Base-by-base conservation (phyloP, 2,329 filamentous ascomycete genomes). In the Monascus ruber region DNA sequence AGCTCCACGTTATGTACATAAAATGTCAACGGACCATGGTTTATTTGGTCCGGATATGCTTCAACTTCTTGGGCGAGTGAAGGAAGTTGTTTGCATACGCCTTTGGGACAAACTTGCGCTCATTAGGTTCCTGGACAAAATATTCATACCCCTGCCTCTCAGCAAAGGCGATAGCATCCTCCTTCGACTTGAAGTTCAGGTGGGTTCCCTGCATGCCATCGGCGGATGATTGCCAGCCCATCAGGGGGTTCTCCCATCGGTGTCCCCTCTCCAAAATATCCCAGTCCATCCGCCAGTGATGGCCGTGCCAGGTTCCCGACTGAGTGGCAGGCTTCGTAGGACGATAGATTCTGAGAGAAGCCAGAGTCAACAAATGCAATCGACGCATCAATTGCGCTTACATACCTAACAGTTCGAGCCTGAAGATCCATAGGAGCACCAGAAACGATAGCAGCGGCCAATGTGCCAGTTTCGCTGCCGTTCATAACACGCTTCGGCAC, bases 61-160 rank as follows among this genome's bases (percentile, higher is more conserved):
- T 96, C 62, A 96, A 71, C 76, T 89, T 91, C 65, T 77, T 81
- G 8, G 83, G 70, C 46, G 79, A 79, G 70, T 93, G 88, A 47
- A 88, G 60, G 66, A 96, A 98, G 71, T 96, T 94, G 67, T 94
- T 93, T 44, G 91, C 89, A 63, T 98, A 98, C 7, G 85, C 83
- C 77, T 98, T 98, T 44, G 87, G 85, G 10, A 79, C 70, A 54
- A 95, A 81, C 58, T 81, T 83, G 59, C 91, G 79, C 65, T 79
- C 77, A 58, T 95, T 93, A 29, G 91, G 89, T 69, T 96, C 91
- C 72, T 96, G 91, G 24, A 98, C 88, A 62, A 91, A 96, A 67
- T 94, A 98, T 62, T 98, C 89, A 62, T 98, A 98, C 29, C 93
- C 91, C 66, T 98, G 91, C 76, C 96, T 98, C 70, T 96, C 84